A percentile compares a stretch with the other conserved stretches of the same genome.
These are phyloP conservation scores for Entomortierella lignicola DNA, from an alignment of 192 early-diverging fungal species.

Conservation along the genomic window DNA sequence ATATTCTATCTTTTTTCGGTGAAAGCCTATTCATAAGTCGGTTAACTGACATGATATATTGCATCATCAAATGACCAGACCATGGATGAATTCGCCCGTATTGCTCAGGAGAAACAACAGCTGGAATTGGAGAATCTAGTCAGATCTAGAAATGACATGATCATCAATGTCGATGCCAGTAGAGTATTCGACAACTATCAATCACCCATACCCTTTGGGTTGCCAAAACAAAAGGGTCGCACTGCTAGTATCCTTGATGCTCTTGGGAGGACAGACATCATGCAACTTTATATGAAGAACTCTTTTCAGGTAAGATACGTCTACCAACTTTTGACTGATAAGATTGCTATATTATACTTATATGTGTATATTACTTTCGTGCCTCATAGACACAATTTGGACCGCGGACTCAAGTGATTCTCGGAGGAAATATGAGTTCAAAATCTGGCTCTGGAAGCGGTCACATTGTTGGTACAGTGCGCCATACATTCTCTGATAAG, in stretches of 20 bases:
- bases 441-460: slow-evolving; percentile 77
- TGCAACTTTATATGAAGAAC: slow-evolving; percentile 67
- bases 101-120: slow-evolving; percentile 66
- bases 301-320: slow-evolving; percentile 64
- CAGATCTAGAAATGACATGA: slow-evolving; percentile 67
- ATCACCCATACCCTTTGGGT: slow-evolving; percentile 32
- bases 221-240: slow-evolving; percentile 22
- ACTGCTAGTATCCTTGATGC: slow-evolving; percentile 24
- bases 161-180: slow-evolving; percentile 62
- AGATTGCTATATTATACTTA: background rate
- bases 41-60: background rate
- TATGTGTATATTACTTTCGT: background rate
- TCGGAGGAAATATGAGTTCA: slow-evolving; percentile 72
- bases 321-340: background rate
- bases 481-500: slow-evolving; percentile 79
- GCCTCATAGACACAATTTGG: slow-evolving; percentile 44
- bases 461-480: slow-evolving; percentile 80
- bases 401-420: slow-evolving; percentile 56
- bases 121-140: slow-evolving; percentile 76
- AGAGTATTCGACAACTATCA: slow-evolving; percentile 63
- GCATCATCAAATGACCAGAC: slow-evolving; percentile 44
- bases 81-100: slow-evolving; percentile 71
- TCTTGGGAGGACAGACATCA: slow-evolving; percentile 53
- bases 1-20: background rate
- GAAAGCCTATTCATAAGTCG: background rate